Conservation (phyloP, 768 basidiomycete genomes). For the Suillus discolor region DNA sequence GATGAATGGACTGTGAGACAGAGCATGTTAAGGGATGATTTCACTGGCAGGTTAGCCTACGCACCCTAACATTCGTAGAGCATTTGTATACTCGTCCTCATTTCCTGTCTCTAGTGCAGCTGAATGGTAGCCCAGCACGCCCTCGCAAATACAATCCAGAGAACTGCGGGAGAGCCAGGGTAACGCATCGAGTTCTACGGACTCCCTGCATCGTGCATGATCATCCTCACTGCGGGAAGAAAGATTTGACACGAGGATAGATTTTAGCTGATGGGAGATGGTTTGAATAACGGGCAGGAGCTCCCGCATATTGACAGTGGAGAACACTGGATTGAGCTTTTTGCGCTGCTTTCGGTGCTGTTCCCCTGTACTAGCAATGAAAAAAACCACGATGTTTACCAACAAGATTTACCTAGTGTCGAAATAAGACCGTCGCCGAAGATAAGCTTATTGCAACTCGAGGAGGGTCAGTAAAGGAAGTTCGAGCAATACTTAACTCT, state of each 20-base stretch:
- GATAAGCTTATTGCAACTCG: constrained; percentile 14
- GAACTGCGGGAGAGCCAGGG: constrained; percentile 26
- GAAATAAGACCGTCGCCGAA: constrained; percentile 32
- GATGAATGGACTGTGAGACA: neutral
- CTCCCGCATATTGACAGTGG: constrained; percentile 9
- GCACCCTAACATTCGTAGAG: constrained; percentile 24
- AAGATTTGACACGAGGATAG: neutral
- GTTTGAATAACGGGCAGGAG: constrained; percentile 6
- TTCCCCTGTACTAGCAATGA: constrained; percentile 1
- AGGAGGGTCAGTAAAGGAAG: neutral
- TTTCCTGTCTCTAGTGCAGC: constrained; percentile 17
- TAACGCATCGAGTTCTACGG: constrained; percentile 25
- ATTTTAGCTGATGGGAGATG: constrained; percentile 2
- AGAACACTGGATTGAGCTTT: constrained; percentile 13
- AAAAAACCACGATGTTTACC: neutral
- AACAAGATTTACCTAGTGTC: constrained; percentile 22
- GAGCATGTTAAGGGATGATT: neutral
- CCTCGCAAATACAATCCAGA: constrained; percentile 29
- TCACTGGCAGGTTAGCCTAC: constrained; percentile 1
- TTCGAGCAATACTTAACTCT: neutral
- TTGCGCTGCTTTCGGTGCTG: constrained; percentile 12
- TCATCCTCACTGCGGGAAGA: neutral
- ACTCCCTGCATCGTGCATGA: neutral
- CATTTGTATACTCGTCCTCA: constrained; percentile 18
- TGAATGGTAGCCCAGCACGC: constrained; percentile 24